Percentiles rank a stretch among this genome's conserved stretches.
Evolutionary conservation across 1,139 yeast genomes (phyloP).

Genomic region (Wickerhamiella pararugosa): DNA sequence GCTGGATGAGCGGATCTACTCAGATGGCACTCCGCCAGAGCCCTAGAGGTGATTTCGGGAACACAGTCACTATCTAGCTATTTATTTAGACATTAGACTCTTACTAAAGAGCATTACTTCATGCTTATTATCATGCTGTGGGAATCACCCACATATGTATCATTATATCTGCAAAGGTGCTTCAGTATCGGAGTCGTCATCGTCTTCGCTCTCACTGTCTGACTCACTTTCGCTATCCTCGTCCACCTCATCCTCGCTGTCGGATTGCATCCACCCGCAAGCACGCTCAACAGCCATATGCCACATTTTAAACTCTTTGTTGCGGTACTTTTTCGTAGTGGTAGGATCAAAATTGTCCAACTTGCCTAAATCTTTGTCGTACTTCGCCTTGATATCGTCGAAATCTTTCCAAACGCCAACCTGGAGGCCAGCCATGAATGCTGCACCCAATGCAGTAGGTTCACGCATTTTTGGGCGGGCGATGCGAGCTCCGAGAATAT

Average conservation of each 20-base stretch:
- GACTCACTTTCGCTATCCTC: too few species aligned
- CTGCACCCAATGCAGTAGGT: constrained; percentile 93
- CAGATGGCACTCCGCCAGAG: too few species aligned
- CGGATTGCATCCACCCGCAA: constrained; percentile 45
- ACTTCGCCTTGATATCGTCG: constrained; percentile 38
- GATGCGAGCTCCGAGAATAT: constrained; percentile 72
- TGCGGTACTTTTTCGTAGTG: constrained; percentile 45
- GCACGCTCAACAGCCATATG: constrained; percentile 68
- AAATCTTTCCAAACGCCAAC: constrained; percentile 63
- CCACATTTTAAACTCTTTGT: constrained; percentile 62
- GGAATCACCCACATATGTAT: too few species aligned
- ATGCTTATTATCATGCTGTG: too few species aligned
- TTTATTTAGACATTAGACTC: too few species aligned
- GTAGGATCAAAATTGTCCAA: constrained; percentile 36
- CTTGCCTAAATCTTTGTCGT: constrained; percentile 23
- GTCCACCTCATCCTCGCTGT: too few species aligned
- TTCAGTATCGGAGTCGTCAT: too few species aligned
- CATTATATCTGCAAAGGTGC: too few species aligned
- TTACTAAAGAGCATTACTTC: too few species aligned
- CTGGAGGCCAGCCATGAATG: constrained; percentile 85
- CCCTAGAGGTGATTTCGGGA: too few species aligned
- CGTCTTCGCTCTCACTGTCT: too few species aligned
- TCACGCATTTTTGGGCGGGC: constrained; percentile 71
- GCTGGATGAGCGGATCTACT: constrained; percentile 11
- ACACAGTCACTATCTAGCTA: too few species aligned